Conservation (phyloP, 2,329 filamentous ascomycete species). For the Penicillium sp. region DNA sequence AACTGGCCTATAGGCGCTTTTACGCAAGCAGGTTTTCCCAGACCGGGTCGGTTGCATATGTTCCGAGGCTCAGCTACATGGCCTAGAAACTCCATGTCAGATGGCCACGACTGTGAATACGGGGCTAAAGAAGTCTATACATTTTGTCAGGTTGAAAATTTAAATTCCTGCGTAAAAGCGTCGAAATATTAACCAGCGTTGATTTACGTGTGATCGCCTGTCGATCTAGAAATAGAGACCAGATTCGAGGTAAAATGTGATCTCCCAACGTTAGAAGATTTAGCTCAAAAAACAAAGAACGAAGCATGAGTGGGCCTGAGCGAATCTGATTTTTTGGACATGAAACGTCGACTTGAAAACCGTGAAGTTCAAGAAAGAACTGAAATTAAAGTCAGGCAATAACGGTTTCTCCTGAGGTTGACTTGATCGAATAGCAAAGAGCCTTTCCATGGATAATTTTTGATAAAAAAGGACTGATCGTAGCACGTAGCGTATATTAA, state of each 20-base stretch:
- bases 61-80: neutral
- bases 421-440: too few relatives aligned
- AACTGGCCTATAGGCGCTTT: neutral
- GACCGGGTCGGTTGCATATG: neutral
- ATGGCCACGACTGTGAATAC: neutral
- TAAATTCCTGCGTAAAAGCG: too few relatives aligned
- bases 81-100: neutral
- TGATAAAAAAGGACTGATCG: neutral
- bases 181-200: neutral
- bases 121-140: neutral
- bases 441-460: too few relatives aligned
- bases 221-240: neutral
- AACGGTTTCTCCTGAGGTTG: too few relatives aligned
- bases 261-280: neutral
- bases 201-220: neutral
- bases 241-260: neutral
- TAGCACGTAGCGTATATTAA: constrained; percentile 15
- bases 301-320: neutral
- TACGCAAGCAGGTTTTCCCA: neutral
- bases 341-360: neutral
- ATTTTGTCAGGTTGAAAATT: neutral
- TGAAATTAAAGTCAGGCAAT: neutral
- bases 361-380: neutral
- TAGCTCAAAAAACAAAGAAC: neutral
- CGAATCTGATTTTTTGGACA: neutral